Evolutionary conservation across 1,284 basidiomycete genomes (phyloP).

Genomic region (Ustilago trichophora): DNA sequence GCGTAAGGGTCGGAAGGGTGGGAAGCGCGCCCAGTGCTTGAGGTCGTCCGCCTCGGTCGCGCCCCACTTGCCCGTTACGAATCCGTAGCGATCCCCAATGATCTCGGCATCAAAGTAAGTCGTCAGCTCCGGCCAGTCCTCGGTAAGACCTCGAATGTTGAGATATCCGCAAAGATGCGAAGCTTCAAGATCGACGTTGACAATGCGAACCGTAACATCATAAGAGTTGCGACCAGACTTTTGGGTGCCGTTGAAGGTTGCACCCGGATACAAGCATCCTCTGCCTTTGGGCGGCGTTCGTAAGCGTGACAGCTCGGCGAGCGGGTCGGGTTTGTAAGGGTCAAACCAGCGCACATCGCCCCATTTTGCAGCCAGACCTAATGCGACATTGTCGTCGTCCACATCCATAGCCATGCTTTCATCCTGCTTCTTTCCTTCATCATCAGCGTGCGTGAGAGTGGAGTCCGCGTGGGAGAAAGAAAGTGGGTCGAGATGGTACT

Average conservation of each 20-base stretch:
- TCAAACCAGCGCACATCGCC: slow-evolving; percentile 46
- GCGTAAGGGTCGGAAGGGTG: slow-evolving; percentile 51
- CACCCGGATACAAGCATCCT: slow-evolving; percentile 61
- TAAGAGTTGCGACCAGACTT: slow-evolving; percentile 59
- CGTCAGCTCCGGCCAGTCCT: slow-evolving; percentile 65
- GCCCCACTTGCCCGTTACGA: slow-evolving; percentile 63
- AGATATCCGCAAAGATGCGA: slow-evolving; percentile 63
- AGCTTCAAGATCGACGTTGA: slow-evolving; percentile 60
- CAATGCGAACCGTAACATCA: slow-evolving; percentile 60
- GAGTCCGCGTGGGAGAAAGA: neutral
- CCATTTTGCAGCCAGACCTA: slow-evolving; percentile 9
- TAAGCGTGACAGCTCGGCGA: slow-evolving; percentile 38
- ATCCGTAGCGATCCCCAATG: slow-evolving; percentile 56
- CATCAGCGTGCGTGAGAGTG: neutral
- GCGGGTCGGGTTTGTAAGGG: slow-evolving; percentile 48
- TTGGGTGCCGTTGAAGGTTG: slow-evolving; percentile 60
- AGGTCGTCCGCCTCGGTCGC: slow-evolving; percentile 60
- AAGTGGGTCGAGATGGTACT: slow-evolving; percentile 24
- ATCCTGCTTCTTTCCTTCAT: neutral
- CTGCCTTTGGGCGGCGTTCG: slow-evolving; percentile 33
- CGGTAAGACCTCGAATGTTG: slow-evolving; percentile 64
- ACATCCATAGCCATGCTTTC: slow-evolving; percentile 5
- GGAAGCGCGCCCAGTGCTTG: slow-evolving; percentile 62
- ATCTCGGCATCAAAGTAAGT: slow-evolving; percentile 66
- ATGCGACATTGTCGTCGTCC: slow-evolving; percentile 3